Conservation (phyloP, 2,329 filamentous ascomycete species). For the Sphaceloma murrayae region DNA sequence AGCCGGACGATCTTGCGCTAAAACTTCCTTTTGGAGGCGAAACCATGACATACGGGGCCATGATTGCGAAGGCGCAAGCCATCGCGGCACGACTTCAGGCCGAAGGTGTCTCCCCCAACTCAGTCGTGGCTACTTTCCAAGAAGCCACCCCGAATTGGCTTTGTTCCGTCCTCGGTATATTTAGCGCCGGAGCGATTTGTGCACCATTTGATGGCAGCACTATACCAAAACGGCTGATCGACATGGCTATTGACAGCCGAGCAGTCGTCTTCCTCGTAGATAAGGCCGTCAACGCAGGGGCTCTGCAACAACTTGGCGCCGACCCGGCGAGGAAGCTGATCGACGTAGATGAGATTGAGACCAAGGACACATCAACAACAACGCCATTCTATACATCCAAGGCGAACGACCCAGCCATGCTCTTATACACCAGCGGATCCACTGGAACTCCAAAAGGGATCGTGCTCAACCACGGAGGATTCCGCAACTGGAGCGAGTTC, state of each 20-base stretch:
- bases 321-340: background rate
- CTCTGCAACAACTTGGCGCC: background rate
- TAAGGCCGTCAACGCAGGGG: background rate
- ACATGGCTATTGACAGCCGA: conserved; percentile 26
- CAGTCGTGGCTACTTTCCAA: conserved; percentile 1
- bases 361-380: conserved; percentile 16
- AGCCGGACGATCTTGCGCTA: background rate
- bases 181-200: conserved; percentile 30
- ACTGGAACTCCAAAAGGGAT: conserved; percentile 37
- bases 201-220: conserved; percentile 33
- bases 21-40: conserved; percentile 1
- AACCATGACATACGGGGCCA: conserved; percentile 18
- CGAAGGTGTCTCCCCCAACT: background rate
- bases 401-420: conserved; percentile 8
- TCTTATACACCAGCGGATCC: conserved; percentile 30
- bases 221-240: conserved; percentile 26
- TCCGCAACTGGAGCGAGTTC: conserved; percentile 24
- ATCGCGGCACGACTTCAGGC: background rate
- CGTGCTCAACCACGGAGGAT: conserved; percentile 25
- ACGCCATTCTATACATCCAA: background rate
- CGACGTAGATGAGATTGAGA: conserved; percentile 16
- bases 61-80: conserved; percentile 5
- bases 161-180: conserved; percentile 35
- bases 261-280: conserved; percentile 27
- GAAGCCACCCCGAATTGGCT: conserved; percentile 29